Evolutionary conservation across 108 stramenopile species (phyloP), one percentile per base, ranked within the genome.

Genomic region (Bacterosira constricta): DNA sequence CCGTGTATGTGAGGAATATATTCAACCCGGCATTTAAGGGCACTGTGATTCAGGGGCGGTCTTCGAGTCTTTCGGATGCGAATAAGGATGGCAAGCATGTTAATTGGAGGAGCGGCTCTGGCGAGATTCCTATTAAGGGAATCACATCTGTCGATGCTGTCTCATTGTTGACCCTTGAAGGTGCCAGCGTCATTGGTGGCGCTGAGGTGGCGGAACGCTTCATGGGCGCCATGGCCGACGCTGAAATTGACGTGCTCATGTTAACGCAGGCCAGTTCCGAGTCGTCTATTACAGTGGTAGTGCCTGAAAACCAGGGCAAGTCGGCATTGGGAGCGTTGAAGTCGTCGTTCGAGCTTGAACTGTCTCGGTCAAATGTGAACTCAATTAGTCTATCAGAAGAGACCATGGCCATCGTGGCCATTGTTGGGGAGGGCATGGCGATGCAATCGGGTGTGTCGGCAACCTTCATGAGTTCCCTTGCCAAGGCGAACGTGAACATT

Each of bases 201-300:
- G 89, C 91, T 26, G 89, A 85, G 31, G 92, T 91, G 38, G 89
- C 90, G 6, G 83, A 87, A 27, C 66, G 88, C 13, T 88, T 94
- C 68, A 90, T 92, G 85, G 91, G 89, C 0, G 77, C 90, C 45
- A 87, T 96, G 78, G 91, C 90, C 25, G 80, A 69, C 51, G 73
- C 71, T 15, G 84, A 75, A 10, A 87, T 96, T 56, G 76, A 86
- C 55, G 93, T 94, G 1, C 58, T 90, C 12, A 89, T 96, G 58
- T 90, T 96, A 31, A 89, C 95, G 4, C 95, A 96, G 83, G 95
- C 95, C 6, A 82, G 79, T 49, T 87, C 87, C 11, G 95, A 96
- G 71, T 84, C 90, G 26, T 80, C 77, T 71, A 94, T 96, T 52
- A 84, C 86, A 23, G 74, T 94, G 29, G 95, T 92, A 15, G 84